These are phyloP conservation scores for Sutorius australiensis DNA, from an alignment of 768 basidiomycete species.

Conservation along the genomic window DNA sequence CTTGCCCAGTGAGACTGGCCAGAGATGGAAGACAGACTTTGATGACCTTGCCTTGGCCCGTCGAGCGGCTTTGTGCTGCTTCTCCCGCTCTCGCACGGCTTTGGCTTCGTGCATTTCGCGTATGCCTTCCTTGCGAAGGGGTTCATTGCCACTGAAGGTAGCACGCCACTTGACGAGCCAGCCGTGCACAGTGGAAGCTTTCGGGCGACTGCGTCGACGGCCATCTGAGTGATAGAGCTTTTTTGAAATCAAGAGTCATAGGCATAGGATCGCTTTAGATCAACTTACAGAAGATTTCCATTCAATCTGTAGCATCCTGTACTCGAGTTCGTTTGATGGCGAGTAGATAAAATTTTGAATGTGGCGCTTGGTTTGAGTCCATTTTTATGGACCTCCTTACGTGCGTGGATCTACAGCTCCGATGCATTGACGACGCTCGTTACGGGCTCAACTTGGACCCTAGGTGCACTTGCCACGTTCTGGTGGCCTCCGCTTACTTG, in stretches of 20 bases:
- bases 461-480: conserved; percentile 9
- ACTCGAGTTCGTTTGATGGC: neutral
- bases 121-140: conserved; percentile 62
- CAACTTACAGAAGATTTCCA: conserved; percentile 33
- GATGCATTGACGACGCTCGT: conserved; percentile 3
- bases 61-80: conserved; percentile 20
- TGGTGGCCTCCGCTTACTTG: neutral
- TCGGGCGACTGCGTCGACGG: conserved; percentile 45
- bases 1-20: conserved; percentile 27
- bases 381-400: conserved; percentile 25
- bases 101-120: conserved; percentile 64
- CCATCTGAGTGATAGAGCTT: conserved; percentile 35
- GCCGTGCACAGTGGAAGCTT: conserved; percentile 61
- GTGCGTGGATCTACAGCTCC: conserved; percentile 9
- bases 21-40: conserved; percentile 19
- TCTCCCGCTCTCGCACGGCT: conserved; percentile 30
- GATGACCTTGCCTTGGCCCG: conserved; percentile 14
- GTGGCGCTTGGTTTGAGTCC: conserved; percentile 8
- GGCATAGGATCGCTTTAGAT: neutral
- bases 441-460: neutral
- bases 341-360: conserved; percentile 7
- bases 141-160: conserved; percentile 61
- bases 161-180: conserved; percentile 80
- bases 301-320: conserved; percentile 29
- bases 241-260: too few species aligned